Conservation (phyloP, 768 basidiomycete genomes). For the Lactifluus subvellereus region DNA sequence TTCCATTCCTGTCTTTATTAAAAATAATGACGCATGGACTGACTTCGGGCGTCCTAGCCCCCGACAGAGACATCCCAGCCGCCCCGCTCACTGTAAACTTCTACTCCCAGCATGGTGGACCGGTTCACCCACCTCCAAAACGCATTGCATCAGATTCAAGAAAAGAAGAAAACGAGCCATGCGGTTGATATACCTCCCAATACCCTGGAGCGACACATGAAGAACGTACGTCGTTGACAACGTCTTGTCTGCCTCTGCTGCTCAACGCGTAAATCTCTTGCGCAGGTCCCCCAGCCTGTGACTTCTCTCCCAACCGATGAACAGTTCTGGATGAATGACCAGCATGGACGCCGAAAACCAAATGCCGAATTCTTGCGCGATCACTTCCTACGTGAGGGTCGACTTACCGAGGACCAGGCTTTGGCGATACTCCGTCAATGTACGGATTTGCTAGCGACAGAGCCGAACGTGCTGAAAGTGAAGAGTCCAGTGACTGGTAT, state of each 20-base stretch:
- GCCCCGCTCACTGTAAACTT: neutral
- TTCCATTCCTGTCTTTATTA: neutral
- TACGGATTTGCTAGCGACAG: constrained; percentile 57
- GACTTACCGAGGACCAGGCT: constrained; percentile 77
- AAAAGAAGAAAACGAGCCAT: constrained; percentile 31
- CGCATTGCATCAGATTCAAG: constrained; percentile 28
- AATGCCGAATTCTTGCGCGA: constrained; percentile 75
- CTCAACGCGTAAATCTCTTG: neutral
- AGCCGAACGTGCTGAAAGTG: constrained; percentile 80
- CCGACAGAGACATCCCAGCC: neutral
- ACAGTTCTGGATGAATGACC: constrained; percentile 57
- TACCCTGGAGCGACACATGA: constrained; percentile 31
- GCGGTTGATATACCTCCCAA: constrained; percentile 26
- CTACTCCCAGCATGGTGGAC: constrained; percentile 15
- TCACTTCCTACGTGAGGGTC: constrained; percentile 82
- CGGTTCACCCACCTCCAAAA: constrained; percentile 24
- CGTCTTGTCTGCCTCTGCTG: neutral
- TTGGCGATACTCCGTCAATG: constrained; percentile 66
- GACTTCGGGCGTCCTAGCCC: neutral
- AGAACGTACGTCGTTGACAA: constrained; percentile 29
- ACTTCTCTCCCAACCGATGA: constrained; percentile 60
- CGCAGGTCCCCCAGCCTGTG: constrained; percentile 66
- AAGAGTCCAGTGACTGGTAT: constrained; percentile 85
- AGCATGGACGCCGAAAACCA: constrained; percentile 52
- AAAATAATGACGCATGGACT: neutral